Percentiles rank a stretch among this genome's conserved stretches.
These are phyloP conservation scores for Solanum lignicaule DNA, from an alignment of 257 asterid genomes.

Conservation along the genomic window DNA sequence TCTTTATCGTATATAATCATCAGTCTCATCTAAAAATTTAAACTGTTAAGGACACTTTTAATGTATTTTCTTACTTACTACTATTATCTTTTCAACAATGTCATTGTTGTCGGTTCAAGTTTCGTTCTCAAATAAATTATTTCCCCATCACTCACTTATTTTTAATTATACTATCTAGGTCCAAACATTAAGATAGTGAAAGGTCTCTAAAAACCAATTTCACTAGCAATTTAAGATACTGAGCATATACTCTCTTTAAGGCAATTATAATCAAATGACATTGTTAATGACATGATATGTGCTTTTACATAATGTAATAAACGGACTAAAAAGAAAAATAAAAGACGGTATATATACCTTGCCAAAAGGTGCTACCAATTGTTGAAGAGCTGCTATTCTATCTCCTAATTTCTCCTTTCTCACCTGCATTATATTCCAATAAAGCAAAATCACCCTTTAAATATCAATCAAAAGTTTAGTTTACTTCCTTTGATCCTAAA, in stretches of 20 bases:
- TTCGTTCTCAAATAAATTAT: not conserved
- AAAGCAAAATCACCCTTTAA: not conserved
- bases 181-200: not conserved
- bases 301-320: too few relatives aligned
- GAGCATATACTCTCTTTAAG: not conserved
- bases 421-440: conserved; percentile 29
- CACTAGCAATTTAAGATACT: not conserved
- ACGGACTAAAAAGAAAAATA: not conserved
- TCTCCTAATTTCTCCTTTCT: conserved; percentile 91
- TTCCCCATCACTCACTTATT: not conserved
- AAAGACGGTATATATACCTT: conserved; percentile 26
- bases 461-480: not conserved
- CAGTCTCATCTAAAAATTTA: not conserved
- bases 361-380: conserved; percentile 92
- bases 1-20: not conserved
- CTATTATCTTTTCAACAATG: not conserved
- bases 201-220: not conserved
- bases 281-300: not conserved
- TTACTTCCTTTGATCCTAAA: not conserved
- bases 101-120: not conserved
- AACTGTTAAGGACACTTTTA: accelerated
- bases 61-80: not conserved
- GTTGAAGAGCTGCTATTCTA: conserved; percentile 88
- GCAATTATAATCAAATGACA: not conserved
- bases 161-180: not conserved